Base-by-base conservation (phyloP, 805 yeast genomes). In the Lipomyces yamadae region DNA sequence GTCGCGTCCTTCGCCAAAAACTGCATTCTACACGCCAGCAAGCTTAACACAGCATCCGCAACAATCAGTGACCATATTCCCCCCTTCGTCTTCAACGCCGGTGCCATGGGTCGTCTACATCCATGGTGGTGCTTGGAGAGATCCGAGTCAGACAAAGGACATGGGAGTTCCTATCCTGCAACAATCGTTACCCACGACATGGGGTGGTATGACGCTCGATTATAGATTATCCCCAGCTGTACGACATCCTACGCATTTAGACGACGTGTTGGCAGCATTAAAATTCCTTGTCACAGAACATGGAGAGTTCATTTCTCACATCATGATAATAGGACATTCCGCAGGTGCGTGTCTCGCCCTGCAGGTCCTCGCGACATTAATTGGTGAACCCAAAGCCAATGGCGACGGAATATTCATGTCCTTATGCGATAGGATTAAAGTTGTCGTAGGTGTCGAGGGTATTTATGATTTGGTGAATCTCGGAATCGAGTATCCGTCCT, bases 41-140 rank as follows among this genome's bases (percentile, higher is more conserved):
- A 58, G 42, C 58, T 54, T 5, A n/a, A 56, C 34, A 48, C 34
- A 32, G 15, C 65, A 71, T 29, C 62, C 69, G 7, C 69, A 70
- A 24, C 73, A 71, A 37, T 55, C 65, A 18, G 24, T 69, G 57
- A 58, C 64, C 3, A 45, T 69, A 30, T 60, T 60, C 34, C 58
- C 57, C 3, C 24, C 48, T 1, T 33, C 62, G 34, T 13, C 67
- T 4, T 2, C 42, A 6, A 52, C 11, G 32, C 45, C 34, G 6
- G 24, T 58, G 18, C 61, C 70, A 30, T 72, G 74, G 24, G 62
- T 85, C 7, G 79, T 89, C 0, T 86, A 85, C 72, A 82, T 90
- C 59, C 96, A 90, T 77, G 96, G 96, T 0, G 96, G 96, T 1
- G 94, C 91, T 0, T 90, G 95, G 95, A 79, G 88, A 67, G 94